These are phyloP conservation scores for Patellaria atrata DNA, from an alignment of 495 filamentous ascomycete genomes.

Conservation along the genomic window DNA sequence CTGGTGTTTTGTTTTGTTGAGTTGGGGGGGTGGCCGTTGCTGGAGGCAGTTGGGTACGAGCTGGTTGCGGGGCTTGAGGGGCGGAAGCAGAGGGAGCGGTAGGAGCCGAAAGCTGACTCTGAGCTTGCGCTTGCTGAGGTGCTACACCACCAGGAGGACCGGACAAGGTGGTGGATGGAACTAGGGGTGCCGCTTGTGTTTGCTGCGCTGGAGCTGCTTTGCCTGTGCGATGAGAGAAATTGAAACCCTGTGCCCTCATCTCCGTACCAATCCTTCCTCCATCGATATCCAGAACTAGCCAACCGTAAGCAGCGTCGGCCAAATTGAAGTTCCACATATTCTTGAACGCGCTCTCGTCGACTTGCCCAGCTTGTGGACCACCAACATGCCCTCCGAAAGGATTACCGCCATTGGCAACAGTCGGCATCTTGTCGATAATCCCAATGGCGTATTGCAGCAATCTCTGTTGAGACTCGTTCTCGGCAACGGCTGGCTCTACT, in stretches of 20 bases:
- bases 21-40: constrained; percentile 27
- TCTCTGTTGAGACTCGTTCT: constrained; percentile 85
- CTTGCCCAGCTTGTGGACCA: constrained; percentile 66
- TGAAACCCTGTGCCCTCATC: constrained; percentile 98
- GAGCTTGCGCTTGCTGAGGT: constrained; percentile 28
- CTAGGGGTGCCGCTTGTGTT: constrained; percentile 19
- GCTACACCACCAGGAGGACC: constrained; percentile 11
- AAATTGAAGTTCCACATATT: constrained; percentile 99
- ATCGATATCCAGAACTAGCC: constrained; percentile 86
- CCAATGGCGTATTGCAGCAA: constrained; percentile 78
- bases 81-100: constrained; percentile 23
- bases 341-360: constrained; percentile 98
- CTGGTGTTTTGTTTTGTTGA: constrained; percentile 37
- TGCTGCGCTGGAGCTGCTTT: constrained; percentile 30
- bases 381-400: constrained; percentile 80
- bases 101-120: constrained; percentile 18
- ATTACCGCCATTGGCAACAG: constrained; percentile 83
- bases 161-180: constrained; percentile 23
- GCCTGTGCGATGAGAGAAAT: constrained; percentile 81
- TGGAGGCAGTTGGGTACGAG: constrained; percentile 22
- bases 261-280: constrained; percentile 90
- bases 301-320: constrained; percentile 94
- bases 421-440: constrained; percentile 92
- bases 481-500: constrained; percentile 80
- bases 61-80: constrained; percentile 27